These are phyloP conservation scores for Pelargonium australe DNA, from an alignment of 441 rosid species.

Conservation along the genomic window DNA sequence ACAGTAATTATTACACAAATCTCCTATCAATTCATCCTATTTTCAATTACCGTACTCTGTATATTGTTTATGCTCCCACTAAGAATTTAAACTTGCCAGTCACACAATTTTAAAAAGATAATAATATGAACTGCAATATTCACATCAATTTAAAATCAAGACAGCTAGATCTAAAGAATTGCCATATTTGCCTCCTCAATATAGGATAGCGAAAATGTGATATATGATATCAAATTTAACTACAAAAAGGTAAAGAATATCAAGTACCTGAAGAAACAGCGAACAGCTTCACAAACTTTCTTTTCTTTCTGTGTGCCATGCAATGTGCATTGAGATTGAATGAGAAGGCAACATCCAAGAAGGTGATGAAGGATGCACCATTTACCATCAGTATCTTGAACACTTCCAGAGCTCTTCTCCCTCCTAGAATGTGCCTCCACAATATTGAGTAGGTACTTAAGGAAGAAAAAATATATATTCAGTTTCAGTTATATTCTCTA, in stretches of 20 bases:
- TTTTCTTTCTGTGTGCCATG: slow-evolving; percentile 56
- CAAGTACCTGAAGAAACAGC: slow-evolving; percentile 79
- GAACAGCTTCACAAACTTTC: slow-evolving; percentile 76
- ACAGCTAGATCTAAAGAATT: background rate
- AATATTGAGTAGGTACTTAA: slow-evolving; percentile 55
- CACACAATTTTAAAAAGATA: background rate
- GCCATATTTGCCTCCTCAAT: slow-evolving; percentile 4
- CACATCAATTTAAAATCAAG: background rate
- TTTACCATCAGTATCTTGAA: slow-evolving; percentile 66
- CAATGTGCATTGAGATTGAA: slow-evolving; percentile 60
- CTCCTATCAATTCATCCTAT: background rate
- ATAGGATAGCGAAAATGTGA: background rate
- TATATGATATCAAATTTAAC: slow-evolving; percentile 10
- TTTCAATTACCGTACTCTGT: background rate
- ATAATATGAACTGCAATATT: background rate
- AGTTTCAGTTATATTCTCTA: slow-evolving; percentile 21
- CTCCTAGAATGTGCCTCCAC: slow-evolving; percentile 67
- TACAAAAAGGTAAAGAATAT: slow-evolving; percentile 11
- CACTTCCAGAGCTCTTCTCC: slow-evolving; percentile 65
- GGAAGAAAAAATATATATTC: slow-evolving; percentile 8
- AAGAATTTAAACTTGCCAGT: background rate
- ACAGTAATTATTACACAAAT: background rate
- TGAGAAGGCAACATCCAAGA: slow-evolving; percentile 86
- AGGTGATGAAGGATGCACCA: slow-evolving; percentile 95
- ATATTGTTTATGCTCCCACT: background rate